Percentiles rank a stretch among this genome's conserved stretches.
Conservation (phyloP, 73 alveolate species). For the Paramecium bursaria region DNA sequence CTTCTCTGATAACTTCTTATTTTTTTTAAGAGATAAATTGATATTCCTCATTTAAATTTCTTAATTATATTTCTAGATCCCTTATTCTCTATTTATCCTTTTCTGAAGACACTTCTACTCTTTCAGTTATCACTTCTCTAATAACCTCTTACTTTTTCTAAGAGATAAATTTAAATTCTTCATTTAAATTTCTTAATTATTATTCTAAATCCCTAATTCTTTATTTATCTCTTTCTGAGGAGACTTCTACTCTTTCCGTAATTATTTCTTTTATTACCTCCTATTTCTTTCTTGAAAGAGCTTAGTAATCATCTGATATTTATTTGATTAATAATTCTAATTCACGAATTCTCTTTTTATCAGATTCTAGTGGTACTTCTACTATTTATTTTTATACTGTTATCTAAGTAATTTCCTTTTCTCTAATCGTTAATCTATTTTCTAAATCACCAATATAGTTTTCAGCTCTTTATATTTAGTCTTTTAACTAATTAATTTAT, state of each 20-base stretch:
- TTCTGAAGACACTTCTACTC: not conserved
- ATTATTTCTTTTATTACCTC: too few relatives aligned
- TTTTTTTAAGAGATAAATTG: not conserved
- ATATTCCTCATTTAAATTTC: not conserved
- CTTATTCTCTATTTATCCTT: not conserved
- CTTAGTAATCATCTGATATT: too few relatives aligned
- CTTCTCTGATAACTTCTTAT: too few relatives aligned
- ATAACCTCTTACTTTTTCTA: too few relatives aligned
- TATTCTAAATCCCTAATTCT: not conserved
- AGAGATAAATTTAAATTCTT: conserved; percentile 3
- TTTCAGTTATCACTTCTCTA: conserved; percentile 24
- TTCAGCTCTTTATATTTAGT: too few relatives aligned
- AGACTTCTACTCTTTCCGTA: not conserved
- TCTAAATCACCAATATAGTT: not conserved
- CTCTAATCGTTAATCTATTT: not conserved
- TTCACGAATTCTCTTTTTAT: conserved; percentile 8
- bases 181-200: not conserved
- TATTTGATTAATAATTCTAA: conserved; percentile 5
- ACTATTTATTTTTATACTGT: not conserved
- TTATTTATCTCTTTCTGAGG: too few relatives aligned
- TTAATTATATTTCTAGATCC: not conserved
- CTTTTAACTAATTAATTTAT: too few relatives aligned
- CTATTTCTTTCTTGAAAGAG: too few relatives aligned
- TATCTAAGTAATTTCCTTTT: not conserved
- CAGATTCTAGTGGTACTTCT: conserved; percentile 9